Percentiles rank a stretch among this genome's conserved stretches.
Conservation (phyloP, 1,284 basidiomycete species). For the Naganishia albida region DNA sequence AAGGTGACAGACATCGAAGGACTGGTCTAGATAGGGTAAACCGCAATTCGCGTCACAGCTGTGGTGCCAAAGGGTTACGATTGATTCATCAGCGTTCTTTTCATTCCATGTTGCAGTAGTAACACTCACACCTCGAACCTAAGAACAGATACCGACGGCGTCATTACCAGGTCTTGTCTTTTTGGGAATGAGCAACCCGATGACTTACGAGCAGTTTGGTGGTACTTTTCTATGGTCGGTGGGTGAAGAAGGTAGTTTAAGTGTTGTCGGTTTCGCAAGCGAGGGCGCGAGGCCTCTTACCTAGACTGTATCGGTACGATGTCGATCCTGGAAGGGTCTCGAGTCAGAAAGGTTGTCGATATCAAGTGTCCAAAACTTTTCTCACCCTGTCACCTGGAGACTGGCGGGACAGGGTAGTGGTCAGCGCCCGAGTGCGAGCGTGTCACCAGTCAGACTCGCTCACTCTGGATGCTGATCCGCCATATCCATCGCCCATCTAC, state of each 20-base stretch:
- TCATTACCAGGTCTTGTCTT: too few relatives aligned
- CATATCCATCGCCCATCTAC: constrained; percentile 19
- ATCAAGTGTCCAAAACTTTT: too few relatives aligned
- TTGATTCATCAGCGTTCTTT: too few relatives aligned
- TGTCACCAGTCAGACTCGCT: background rate
- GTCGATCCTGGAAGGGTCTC: background rate
- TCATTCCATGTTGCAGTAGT: too few relatives aligned
- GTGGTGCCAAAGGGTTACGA: too few relatives aligned
- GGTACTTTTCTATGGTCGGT: background rate
- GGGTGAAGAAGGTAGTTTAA: background rate
- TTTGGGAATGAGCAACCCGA: too few relatives aligned
- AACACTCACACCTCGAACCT: constrained; percentile 17
- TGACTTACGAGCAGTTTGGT: constrained; percentile 19
- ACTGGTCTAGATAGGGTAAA: constrained; percentile 22
- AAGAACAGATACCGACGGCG: background rate
- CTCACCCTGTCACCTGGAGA: too few relatives aligned
- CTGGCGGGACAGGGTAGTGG: too few relatives aligned
- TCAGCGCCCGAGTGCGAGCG: background rate
- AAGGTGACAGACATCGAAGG: constrained; percentile 22
- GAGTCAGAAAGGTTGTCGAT: background rate
- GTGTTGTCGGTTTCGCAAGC: background rate
- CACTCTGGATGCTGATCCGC: constrained; percentile 14
- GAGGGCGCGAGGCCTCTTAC: background rate
- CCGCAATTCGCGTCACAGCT: constrained; percentile 14
- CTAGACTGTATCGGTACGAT: constrained; percentile 16